These are phyloP conservation scores for Paecilomyces niveus DNA, from an alignment of 2,329 filamentous ascomycete species.

Conservation along the genomic window DNA sequence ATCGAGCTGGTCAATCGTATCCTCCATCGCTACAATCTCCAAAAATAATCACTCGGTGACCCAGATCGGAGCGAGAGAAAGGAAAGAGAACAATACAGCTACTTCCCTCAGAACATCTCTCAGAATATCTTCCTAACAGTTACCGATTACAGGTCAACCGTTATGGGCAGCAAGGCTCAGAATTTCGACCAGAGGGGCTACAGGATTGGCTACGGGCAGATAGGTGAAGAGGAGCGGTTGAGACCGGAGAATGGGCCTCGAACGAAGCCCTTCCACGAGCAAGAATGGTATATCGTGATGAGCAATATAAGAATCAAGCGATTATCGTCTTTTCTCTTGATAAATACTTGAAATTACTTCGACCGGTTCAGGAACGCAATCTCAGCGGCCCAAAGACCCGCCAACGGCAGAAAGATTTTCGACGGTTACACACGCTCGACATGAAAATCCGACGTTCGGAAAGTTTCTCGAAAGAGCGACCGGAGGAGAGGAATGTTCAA, in stretches of 20 bases:
- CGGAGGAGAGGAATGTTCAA: constrained; percentile 63
- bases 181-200: no score
- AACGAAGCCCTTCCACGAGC: constrained; percentile 83
- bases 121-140: no score
- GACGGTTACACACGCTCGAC: constrained; percentile 68
- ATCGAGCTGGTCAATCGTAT: no score
- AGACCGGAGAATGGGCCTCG: constrained; percentile 80
- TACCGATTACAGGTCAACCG: no score
- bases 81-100: no score
- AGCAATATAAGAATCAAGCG: constrained; percentile 98
- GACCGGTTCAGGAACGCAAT: constrained; percentile 49
- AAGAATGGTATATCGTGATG: constrained; percentile 86
- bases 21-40: no score
- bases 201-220: no score
- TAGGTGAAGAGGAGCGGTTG: constrained; percentile 47
- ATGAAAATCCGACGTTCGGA: constrained; percentile 76
- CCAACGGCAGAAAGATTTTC: constrained; percentile 77
- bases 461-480: constrained; percentile 62
- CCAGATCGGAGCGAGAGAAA: no score
- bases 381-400: constrained; percentile 48
- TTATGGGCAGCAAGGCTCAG: no score
- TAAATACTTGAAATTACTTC: constrained; percentile 61
- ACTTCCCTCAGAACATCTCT: no score
- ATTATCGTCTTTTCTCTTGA: constrained; percentile 83
- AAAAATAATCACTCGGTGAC: no score